A percentile compares a stretch with the other conserved stretches of the same genome.
Conservation (phyloP, 352 stramenopile genomes). For the Achlya hypogyna region DNA sequence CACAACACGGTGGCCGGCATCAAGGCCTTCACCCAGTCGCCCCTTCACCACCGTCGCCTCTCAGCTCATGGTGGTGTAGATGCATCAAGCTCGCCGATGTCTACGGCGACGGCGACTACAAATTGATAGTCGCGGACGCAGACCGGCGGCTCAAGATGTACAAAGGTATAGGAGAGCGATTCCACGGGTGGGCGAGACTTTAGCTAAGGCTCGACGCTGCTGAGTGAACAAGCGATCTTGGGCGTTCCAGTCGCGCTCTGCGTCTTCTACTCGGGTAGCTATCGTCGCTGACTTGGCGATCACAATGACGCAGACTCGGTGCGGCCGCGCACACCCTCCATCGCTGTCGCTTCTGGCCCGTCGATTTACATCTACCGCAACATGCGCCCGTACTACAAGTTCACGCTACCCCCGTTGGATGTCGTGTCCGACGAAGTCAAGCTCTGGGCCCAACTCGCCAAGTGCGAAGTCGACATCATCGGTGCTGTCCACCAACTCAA, state of each 20-base stretch:
- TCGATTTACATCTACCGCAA: conserved; percentile 90
- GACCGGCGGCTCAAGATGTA: conserved; percentile 82
- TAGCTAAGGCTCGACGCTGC: conserved; percentile 41
- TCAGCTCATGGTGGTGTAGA: conserved; percentile 22
- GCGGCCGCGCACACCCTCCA: conserved; percentile 60
- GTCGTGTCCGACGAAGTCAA: conserved; percentile 61
- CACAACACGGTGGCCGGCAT: conserved; percentile 86
- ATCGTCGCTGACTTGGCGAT: not conserved
- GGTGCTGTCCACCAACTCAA: conserved; percentile 53
- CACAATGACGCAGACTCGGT: conserved; percentile 32
- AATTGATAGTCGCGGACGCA: conserved; percentile 69
- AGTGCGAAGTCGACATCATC: conserved; percentile 61
- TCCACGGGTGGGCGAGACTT: not conserved
- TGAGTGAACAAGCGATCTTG: conserved; percentile 73
- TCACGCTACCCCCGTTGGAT: conserved; percentile 72
- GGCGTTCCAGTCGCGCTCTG: conserved; percentile 60
- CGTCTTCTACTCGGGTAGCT: conserved; percentile 61
- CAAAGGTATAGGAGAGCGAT: conserved; percentile 39
- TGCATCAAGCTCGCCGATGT: conserved; percentile 73
- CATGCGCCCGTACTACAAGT: conserved; percentile 87
- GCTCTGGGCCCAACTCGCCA: conserved; percentile 55
- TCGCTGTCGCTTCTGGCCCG: conserved; percentile 77
- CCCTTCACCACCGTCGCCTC: not conserved
- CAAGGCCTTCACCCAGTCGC: conserved; percentile 47
- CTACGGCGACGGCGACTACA: conserved; percentile 74